Conservation (phyloP, 768 basidiomycete species). For the Boletus huronensis region DNA sequence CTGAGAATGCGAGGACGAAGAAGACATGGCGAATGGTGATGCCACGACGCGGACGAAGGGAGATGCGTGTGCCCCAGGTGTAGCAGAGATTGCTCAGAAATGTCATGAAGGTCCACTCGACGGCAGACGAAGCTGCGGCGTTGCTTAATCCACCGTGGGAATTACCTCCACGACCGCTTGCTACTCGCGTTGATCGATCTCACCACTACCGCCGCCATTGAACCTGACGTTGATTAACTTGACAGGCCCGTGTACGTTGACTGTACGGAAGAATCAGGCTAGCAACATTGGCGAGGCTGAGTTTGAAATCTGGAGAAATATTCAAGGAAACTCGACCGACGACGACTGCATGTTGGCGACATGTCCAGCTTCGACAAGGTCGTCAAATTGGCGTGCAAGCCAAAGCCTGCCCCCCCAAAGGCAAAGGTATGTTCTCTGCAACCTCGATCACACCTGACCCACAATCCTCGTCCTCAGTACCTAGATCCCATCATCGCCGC, state of each 20-base stretch:
- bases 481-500: slow-evolving; percentile 94
- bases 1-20: slow-evolving; percentile 10
- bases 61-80: neutral
- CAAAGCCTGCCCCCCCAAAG: slow-evolving; percentile 94
- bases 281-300: slow-evolving; percentile 15
- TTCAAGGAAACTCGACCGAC: slow-evolving; percentile 1
- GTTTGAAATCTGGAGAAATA: slow-evolving; percentile 25
- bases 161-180: too few species aligned
- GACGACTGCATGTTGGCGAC: neutral
- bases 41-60: slow-evolving; percentile 8
- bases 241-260: neutral
- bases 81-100: neutral
- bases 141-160: neutral
- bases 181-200: neutral
- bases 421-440: slow-evolving; percentile 61
- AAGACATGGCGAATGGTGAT: slow-evolving; percentile 26
- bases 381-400: slow-evolving; percentile 95
- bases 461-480: slow-evolving; percentile 53
- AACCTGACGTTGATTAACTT: neutral
- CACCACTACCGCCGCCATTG: neutral
- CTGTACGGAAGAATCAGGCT: neutral
- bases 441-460: neutral
- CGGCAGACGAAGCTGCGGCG: neutral
- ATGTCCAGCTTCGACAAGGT: slow-evolving; percentile 89
- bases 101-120: slow-evolving; percentile 5